Evolutionary conservation across 768 basidiomycete species (phyloP).

Genomic region (Trametes maxima): DNA sequence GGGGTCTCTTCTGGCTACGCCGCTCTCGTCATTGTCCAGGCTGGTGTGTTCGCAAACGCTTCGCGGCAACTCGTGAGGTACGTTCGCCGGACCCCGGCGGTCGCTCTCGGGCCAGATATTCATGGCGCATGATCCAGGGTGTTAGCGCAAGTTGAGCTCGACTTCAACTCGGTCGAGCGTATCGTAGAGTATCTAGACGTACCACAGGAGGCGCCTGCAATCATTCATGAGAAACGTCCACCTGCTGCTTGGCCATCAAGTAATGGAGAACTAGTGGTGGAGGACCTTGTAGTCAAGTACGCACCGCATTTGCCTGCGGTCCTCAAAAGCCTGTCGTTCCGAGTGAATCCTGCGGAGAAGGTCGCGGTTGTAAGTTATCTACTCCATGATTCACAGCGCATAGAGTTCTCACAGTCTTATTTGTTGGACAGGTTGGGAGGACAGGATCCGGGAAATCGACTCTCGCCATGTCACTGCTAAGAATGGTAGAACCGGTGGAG

Average conservation of each 20-base stretch:
- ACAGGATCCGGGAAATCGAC: slow-evolving; percentile 56
- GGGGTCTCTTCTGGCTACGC: slow-evolving; percentile 61
- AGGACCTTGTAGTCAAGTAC: slow-evolving; percentile 64
- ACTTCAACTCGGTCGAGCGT: slow-evolving; percentile 76
- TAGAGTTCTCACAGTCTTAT: neutral
- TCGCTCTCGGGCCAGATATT: slow-evolving; percentile 8
- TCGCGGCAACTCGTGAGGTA: slow-evolving; percentile 64
- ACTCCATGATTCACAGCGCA: neutral
- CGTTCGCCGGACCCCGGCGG: slow-evolving; percentile 7
- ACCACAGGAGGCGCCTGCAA: slow-evolving; percentile 66
- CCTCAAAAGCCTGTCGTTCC: slow-evolving; percentile 59
- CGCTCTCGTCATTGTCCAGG: slow-evolving; percentile 72
- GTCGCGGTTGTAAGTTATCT: slow-evolving; percentile 58
- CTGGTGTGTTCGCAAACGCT: slow-evolving; percentile 70
- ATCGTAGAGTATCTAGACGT: slow-evolving; percentile 71
- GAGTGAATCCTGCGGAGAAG: slow-evolving; percentile 62
- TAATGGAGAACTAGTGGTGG: slow-evolving; percentile 56
- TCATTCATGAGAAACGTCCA: slow-evolving; percentile 56
- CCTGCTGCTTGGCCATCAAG: slow-evolving; percentile 75
- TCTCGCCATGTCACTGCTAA: slow-evolving; percentile 40
- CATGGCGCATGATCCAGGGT: slow-evolving; percentile 42
- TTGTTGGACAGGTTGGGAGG: slow-evolving; percentile 55
- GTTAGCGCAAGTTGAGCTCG: slow-evolving; percentile 69
- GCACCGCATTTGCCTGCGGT: slow-evolving; percentile 63
- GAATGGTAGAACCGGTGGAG: slow-evolving; percentile 60